A percentile compares a stretch with the other conserved stretches of the same genome.
These are phyloP conservation scores for Rhodotorula toruloides DNA, from an alignment of 768 basidiomycete genomes.

Conservation along the genomic window DNA sequence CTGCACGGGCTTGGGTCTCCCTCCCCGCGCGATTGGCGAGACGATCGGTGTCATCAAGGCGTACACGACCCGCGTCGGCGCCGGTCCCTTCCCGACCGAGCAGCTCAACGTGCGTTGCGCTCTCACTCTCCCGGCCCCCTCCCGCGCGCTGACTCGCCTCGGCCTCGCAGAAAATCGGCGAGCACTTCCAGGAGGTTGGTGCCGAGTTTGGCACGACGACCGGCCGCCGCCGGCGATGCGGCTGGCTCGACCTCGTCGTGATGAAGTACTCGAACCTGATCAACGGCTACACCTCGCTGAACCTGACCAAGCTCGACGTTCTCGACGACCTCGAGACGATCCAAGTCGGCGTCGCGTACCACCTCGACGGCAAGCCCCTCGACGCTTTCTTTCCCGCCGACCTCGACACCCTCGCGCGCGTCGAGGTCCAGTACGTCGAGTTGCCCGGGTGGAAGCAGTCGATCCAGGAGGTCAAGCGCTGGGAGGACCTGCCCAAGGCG, in stretches of 20 bases:
- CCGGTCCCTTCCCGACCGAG: constrained; percentile 96
- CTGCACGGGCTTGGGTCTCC: constrained; percentile 94
- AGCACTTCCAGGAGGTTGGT: constrained; percentile 88
- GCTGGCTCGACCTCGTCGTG: constrained; percentile 96
- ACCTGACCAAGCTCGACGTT: constrained; percentile 93
- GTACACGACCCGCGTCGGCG: constrained; percentile 97
- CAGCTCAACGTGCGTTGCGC: constrained; percentile 67
- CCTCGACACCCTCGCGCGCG: constrained; percentile 68
- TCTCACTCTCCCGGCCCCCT: background rate
- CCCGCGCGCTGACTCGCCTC: background rate
- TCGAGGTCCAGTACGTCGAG: constrained; percentile 79
- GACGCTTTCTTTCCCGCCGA: constrained; percentile 74
- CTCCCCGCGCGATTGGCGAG: constrained; percentile 78
- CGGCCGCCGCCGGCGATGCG: constrained; percentile 83
- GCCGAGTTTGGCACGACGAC: constrained; percentile 88
- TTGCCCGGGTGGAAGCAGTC: constrained; percentile 84
- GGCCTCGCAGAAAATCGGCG: constrained; percentile 62
- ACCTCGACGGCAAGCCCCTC: constrained; percentile 68
- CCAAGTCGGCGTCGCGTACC: constrained; percentile 78
- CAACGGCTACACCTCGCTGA: constrained; percentile 90
- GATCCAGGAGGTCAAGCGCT: constrained; percentile 61
- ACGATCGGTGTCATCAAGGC: constrained; percentile 93
- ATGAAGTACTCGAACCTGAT: constrained; percentile 85
- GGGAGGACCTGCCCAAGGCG: constrained; percentile 71
- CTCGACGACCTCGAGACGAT: constrained; percentile 79